These are phyloP conservation scores for Xylariaceae sp. DNA, from an alignment of 2,329 filamentous ascomycete genomes.

Conservation along the genomic window DNA sequence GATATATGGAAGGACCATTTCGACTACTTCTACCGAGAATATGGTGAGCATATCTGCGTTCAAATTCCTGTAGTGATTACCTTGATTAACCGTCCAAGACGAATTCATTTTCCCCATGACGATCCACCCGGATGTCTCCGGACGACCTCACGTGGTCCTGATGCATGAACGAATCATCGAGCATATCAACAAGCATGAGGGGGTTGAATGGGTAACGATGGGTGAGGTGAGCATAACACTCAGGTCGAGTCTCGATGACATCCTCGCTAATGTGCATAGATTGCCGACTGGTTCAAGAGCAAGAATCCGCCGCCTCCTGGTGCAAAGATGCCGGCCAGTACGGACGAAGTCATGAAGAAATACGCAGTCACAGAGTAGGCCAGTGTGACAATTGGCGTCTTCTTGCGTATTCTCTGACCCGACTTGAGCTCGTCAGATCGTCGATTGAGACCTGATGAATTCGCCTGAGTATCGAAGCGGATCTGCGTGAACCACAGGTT, in stretches of 20 bases:
- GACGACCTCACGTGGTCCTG: constrained; percentile 47
- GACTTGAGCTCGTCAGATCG: background rate
- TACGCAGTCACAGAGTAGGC: background rate
- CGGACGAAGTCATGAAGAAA: constrained; percentile 18
- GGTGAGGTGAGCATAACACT: constrained; percentile 25
- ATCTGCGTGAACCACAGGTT: no score
- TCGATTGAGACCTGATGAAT: no score
- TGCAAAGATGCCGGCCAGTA: constrained; percentile 49
- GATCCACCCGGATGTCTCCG: constrained; percentile 69
- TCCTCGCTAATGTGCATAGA: constrained; percentile 38
- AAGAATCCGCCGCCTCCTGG: constrained; percentile 53
- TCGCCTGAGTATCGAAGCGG: no score
- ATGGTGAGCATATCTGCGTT: constrained; percentile 36
- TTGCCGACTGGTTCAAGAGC: constrained; percentile 67
- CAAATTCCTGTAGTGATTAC: no score
- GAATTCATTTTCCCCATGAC: constrained; percentile 75
- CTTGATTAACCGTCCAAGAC: constrained; percentile 31
- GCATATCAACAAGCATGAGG: constrained; percentile 39
- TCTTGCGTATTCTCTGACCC: background rate
- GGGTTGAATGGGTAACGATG: constrained; percentile 24
- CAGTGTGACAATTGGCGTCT: no score
- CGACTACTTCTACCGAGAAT: constrained; percentile 70
- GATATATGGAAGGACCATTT: constrained; percentile 63
- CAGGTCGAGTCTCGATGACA: background rate
- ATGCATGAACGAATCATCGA: constrained; percentile 22